Percentiles rank a stretch among this genome's conserved stretches.
Evolutionary conservation across 345 rosid genomes (phyloP).

Genomic region (Combretum micranthum): DNA sequence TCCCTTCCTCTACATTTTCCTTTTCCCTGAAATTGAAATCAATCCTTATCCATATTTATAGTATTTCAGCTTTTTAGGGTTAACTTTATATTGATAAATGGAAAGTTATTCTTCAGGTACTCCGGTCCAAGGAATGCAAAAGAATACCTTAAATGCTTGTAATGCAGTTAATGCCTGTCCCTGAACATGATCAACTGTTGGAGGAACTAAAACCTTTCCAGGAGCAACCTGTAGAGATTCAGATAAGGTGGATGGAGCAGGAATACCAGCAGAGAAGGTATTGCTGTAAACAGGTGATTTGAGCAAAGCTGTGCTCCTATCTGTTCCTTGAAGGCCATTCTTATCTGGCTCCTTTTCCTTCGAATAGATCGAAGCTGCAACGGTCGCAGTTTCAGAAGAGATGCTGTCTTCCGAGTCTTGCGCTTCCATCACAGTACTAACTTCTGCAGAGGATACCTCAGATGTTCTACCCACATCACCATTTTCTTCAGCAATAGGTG

Average conservation of each 20-base stretch:
- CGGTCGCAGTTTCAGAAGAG: conserved; percentile 21
- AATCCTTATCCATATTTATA: too few relatives aligned
- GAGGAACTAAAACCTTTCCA: conserved; percentile 77
- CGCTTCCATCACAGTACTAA: conserved; percentile 31
- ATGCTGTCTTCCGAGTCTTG: conserved; percentile 23
- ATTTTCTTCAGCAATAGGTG: conserved; percentile 26
- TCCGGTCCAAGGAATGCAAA: not conserved
- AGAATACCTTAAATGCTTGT: conserved; percentile 76
- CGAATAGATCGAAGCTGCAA: conserved; percentile 27
- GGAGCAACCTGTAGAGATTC: conserved; percentile 57
- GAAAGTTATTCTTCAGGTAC: too few relatives aligned
- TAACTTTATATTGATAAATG: too few relatives aligned
- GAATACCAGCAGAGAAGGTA: conserved; percentile 59
- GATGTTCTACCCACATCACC: conserved; percentile 23
- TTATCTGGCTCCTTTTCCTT: conserved; percentile 23
- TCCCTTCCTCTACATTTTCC: too few relatives aligned
- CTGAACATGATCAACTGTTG: conserved; percentile 81
- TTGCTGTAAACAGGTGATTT: conserved; percentile 28
- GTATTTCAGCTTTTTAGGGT: too few relatives aligned
- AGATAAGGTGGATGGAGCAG: conserved; percentile 75
- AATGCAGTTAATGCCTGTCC: conserved; percentile 81
- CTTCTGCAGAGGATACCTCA: conserved; percentile 19
- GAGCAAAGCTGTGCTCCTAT: conserved; percentile 18
- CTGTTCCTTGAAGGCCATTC: conserved; percentile 23
- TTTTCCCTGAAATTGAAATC: too few relatives aligned